Conservation (phyloP, 805 yeast species). For the Spathaspora arborariae region DNA sequence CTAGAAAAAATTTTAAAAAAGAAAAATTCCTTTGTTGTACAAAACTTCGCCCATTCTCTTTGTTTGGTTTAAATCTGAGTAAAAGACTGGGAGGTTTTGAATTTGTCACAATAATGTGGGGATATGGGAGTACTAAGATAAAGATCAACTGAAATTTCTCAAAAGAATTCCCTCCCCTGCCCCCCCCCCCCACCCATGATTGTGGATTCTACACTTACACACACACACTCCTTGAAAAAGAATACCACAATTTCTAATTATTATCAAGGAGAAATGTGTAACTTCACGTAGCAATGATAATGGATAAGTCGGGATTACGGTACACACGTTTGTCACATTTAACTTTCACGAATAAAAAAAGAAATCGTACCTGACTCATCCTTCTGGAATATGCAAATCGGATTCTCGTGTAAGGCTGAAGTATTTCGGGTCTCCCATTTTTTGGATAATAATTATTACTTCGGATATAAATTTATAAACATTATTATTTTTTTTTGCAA, state of each 20-base stretch:
- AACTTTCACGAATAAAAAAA: too few relatives aligned
- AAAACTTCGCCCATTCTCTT: background rate
- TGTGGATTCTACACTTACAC: too few relatives aligned
- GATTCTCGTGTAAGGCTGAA: background rate
- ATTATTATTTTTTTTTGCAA: background rate
- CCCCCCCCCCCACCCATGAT: background rate
- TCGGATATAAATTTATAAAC: background rate
- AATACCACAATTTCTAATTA: background rate
- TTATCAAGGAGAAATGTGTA: background rate
- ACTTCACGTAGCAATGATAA: background rate
- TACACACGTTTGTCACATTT: too few relatives aligned
- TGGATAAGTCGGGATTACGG: background rate
- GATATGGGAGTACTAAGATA: background rate
- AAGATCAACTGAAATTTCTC: background rate
- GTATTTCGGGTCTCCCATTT: background rate
- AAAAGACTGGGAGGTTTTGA: background rate
- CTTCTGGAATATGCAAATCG: too few relatives aligned
- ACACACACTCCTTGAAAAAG: background rate
- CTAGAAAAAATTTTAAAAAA: background rate
- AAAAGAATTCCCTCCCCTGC: background rate
- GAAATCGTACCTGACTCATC: too few relatives aligned
- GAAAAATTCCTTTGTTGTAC: background rate
- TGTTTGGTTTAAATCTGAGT: background rate
- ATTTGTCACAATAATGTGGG: background rate
- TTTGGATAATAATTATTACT: background rate